Evolutionary conservation across 148 eudicot genomes (phyloP).

Genomic region (Camellia granthamiana): DNA sequence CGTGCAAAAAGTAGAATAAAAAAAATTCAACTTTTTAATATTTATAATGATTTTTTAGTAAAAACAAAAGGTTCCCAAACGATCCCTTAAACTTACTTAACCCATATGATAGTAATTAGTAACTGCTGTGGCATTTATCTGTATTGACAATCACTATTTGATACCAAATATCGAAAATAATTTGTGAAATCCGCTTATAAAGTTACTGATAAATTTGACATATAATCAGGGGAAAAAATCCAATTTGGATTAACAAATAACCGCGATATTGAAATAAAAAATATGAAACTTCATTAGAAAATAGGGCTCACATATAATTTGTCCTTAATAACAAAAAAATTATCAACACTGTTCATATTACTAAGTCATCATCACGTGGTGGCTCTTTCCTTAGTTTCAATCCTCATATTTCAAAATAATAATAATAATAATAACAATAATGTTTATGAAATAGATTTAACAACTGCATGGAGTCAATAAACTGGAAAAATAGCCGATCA

Average conservation of each 20-base stretch:
- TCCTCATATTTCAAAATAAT: background rate
- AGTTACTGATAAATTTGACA: background rate
- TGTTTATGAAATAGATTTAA: background rate
- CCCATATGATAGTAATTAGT: too few species aligned
- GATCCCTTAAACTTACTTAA: too few species aligned
- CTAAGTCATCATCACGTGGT: background rate
- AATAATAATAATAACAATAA: background rate
- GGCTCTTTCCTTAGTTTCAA: background rate
- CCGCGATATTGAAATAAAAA: too few species aligned
- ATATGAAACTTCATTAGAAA: background rate
- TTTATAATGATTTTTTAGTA: too few species aligned
- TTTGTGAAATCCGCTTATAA: background rate
- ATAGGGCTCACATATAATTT: background rate
- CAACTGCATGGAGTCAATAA: background rate
- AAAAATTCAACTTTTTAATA: too few species aligned
- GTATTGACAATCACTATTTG: too few species aligned
- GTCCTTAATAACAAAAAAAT: background rate
- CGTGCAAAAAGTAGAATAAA: too few species aligned
- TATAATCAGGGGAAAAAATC: background rate
- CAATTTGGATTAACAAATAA: background rate
- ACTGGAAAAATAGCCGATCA: background rate
- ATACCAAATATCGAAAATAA: background rate
- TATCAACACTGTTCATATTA: background rate
- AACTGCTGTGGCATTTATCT: too few species aligned
- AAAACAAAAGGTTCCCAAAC: too few species aligned